These are phyloP conservation scores for Cryptosporidium xiaoi DNA, from an alignment of 169 alveolate genomes.

Conservation along the genomic window DNA sequence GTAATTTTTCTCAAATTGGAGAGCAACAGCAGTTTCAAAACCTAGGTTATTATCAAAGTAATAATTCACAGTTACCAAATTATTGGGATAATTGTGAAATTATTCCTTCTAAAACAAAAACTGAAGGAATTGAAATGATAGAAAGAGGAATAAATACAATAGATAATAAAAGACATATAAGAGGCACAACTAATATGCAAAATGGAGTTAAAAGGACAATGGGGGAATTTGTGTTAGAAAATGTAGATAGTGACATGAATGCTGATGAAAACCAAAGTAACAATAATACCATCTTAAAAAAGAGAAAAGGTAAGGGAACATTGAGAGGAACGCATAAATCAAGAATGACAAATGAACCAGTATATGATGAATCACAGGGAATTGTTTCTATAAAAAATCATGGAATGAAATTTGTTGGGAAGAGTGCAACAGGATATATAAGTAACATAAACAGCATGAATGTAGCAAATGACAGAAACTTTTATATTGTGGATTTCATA, in stretches of 20 bases:
- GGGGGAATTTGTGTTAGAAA: background rate
- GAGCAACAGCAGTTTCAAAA: no score
- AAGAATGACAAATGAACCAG: background rate
- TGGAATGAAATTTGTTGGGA: background rate
- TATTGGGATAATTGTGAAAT: no score
- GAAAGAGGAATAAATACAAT: background rate
- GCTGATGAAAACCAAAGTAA: background rate
- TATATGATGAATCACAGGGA: background rate
- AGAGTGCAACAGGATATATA: background rate
- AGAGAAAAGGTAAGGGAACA: no score
- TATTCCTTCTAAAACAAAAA: no score
- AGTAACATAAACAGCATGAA: background rate
- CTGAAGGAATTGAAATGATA: background rate
- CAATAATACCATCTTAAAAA: background rate
- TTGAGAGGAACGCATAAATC: no score
- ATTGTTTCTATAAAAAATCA: background rate
- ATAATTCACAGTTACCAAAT: no score
- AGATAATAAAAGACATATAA: background rate
- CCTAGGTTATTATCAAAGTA: no score
- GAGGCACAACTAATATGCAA: no score
- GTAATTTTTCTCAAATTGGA: no score
- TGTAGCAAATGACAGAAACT: constrained; percentile 22
- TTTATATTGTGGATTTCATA: constrained; percentile 68
- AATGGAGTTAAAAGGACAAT: no score
- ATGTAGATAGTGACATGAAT: background rate